These are phyloP conservation scores for Begonia loranthoides DNA, from an alignment of 306 rosid genomes.

Conservation along the genomic window DNA sequence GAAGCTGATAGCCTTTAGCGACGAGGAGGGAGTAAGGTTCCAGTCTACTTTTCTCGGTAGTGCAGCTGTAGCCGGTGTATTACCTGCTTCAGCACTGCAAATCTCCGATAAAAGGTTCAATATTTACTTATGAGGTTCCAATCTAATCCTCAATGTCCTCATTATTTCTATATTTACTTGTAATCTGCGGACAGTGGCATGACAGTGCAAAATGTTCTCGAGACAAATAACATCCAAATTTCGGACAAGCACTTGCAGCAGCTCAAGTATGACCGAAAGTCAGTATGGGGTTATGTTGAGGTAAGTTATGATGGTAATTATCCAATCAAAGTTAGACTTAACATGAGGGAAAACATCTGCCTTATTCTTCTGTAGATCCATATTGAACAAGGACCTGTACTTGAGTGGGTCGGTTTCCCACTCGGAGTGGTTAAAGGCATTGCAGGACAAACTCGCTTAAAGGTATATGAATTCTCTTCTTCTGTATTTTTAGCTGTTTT, in stretches of 20 bases:
- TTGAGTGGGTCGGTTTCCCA: conserved; percentile 73
- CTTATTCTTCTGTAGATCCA: conserved; percentile 47
- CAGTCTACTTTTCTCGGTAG: conserved; percentile 93
- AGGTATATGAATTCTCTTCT: conserved; percentile 25
- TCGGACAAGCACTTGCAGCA: conserved; percentile 46
- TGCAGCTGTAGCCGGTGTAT: conserved; percentile 75
- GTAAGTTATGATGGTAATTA: conserved; percentile 16
- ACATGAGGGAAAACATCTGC: neutral
- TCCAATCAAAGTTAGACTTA: neutral
- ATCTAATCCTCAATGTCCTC: no score
- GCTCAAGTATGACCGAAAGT: conserved; percentile 72
- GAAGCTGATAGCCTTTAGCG: conserved; percentile 92
- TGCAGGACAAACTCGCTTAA: conserved; percentile 87
- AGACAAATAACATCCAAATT: conserved; percentile 43
- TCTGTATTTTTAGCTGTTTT: neutral
- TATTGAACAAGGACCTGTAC: conserved; percentile 91
- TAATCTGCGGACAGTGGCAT: conserved; percentile 39
- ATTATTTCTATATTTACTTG: conserved; percentile 7
- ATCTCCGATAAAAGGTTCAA: conserved; percentile 74
- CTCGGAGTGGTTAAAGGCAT: conserved; percentile 89
- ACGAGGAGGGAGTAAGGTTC: conserved; percentile 94
- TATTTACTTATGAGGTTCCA: neutral
- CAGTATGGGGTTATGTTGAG: conserved; percentile 91
- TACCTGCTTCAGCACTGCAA: conserved; percentile 48
- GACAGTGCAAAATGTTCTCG: conserved; percentile 45